Evolutionary conservation across 2,329 filamentous ascomycete genomes (phyloP).

Genomic region (Ophidiomyces ophidiicola): DNA sequence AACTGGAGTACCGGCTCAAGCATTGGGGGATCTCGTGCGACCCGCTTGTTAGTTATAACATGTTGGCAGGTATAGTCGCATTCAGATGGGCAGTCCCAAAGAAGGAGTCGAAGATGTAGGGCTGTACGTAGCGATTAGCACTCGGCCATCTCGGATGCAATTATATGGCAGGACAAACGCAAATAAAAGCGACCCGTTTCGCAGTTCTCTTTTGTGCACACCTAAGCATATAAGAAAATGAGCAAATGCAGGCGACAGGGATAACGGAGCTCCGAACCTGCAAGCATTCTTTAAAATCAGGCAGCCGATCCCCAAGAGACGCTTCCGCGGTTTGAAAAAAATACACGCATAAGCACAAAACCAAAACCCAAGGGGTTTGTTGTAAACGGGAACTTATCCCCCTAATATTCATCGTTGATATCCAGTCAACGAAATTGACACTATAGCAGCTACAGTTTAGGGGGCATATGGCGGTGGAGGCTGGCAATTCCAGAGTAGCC

Average conservation of each 20-base stretch:
- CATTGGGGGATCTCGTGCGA: conserved; percentile 52
- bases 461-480: conserved; percentile 3
- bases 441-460: not conserved
- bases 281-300: conserved; percentile 79
- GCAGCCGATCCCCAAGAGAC: conserved; percentile 70
- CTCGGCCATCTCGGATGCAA: not conserved
- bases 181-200: conserved; percentile 52
- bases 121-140: conserved; percentile 40
- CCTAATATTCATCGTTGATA: conserved; percentile 14
- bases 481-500: conserved; percentile 8
- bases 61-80: conserved; percentile 98
- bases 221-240: conserved; percentile 36
- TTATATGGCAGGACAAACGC: conserved; percentile 44
- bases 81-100: conserved; percentile 87
- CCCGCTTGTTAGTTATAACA: conserved; percentile 64
- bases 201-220: conserved; percentile 74
- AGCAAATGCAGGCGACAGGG: conserved; percentile 1
- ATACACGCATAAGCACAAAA: conserved; percentile 24
- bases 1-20: conserved; percentile 68
- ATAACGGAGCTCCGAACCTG: conserved; percentile 29
- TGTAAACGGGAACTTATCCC: conserved; percentile 1
- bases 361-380: conserved; percentile 19
- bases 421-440: not conserved
- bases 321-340: conserved; percentile 41
- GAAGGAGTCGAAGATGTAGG: conserved; percentile 67